These are phyloP conservation scores for Metschnikowia vanudenii DNA, from an alignment of 805 yeast genomes.

Conservation along the genomic window DNA sequence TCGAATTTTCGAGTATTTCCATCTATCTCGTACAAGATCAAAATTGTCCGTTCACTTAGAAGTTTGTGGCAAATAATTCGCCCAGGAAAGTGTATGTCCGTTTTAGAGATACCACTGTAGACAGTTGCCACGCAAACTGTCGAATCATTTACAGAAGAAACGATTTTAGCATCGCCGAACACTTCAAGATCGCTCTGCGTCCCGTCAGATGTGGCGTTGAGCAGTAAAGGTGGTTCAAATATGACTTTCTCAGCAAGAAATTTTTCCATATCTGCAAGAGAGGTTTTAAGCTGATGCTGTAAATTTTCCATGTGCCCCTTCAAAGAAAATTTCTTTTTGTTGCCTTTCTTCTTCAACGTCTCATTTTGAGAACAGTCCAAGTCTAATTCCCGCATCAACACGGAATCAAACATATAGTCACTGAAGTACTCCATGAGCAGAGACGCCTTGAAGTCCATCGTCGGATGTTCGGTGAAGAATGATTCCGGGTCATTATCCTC, in stretches of 20 bases:
- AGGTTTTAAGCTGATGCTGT: constrained; percentile 6
- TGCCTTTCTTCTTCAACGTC: constrained; percentile 1
- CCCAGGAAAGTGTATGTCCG: constrained; percentile 2
- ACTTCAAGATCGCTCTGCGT: constrained; percentile 2
- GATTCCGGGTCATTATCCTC: constrained; percentile 33
- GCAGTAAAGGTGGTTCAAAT: constrained; percentile 13
- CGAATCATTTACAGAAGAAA: constrained; percentile 7
- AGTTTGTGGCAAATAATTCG: constrained; percentile 11
- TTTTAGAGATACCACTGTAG: neutral
- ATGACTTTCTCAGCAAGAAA: constrained; percentile 23
- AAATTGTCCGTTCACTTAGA: constrained; percentile 4
- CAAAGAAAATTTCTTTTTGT: neutral
- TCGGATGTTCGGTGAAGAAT: constrained; percentile 16
- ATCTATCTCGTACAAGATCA: constrained; percentile 9
- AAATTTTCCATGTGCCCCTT: constrained; percentile 1
- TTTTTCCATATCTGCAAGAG: constrained; percentile 29
- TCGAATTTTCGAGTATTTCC: constrained; percentile 3
- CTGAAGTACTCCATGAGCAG: constrained; percentile 18
- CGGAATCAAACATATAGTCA: constrained; percentile 12
- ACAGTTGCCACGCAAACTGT: constrained; percentile 4
- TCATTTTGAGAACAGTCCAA: constrained; percentile 9
- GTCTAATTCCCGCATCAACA: constrained; percentile 8
- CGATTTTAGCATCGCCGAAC: neutral
- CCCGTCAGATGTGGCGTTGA: constrained; percentile 12
- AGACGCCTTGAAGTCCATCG: constrained; percentile 16